Evolutionary conservation across 2,329 filamentous ascomycete species (phyloP).

Genomic region (Aspergillus versicolor): DNA sequence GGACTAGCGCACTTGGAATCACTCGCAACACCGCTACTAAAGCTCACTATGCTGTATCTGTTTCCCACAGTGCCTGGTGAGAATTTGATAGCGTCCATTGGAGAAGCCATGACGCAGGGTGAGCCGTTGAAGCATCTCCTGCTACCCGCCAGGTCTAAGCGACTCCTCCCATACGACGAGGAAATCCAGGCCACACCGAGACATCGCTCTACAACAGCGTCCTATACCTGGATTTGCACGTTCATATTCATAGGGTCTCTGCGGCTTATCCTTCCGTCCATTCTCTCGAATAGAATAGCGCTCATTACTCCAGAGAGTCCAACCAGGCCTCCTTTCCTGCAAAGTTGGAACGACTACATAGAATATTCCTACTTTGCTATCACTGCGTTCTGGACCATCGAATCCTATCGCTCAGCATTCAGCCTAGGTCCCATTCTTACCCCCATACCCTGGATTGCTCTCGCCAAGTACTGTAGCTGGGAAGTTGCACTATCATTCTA

Average conservation of each 20-base stretch:
- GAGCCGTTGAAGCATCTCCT: slow-evolving; percentile 2
- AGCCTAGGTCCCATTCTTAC: not conserved
- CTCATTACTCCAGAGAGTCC: not conserved
- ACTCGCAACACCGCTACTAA: not conserved
- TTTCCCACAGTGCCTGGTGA: not conserved
- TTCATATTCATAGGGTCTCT: not conserved
- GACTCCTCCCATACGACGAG: not conserved
- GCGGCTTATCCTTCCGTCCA: not conserved
- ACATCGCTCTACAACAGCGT: not conserved
- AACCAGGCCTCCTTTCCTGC: not conserved
- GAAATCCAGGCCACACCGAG: not conserved
- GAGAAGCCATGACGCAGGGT: not conserved
- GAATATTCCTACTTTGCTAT: not conserved
- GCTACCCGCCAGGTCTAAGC: not conserved
- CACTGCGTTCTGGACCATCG: slow-evolving; percentile 1
- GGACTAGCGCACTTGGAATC: not conserved
- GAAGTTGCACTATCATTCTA: not conserved
- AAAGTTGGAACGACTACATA: not conserved
- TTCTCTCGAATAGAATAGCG: not conserved
- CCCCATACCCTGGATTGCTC: not conserved
- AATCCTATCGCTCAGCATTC: slow-evolving; percentile 4
- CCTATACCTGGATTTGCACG: not conserved
- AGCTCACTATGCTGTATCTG: not conserved
- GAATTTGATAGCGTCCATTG: not conserved
- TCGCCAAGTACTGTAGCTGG: not conserved